Evolutionary conservation across 2,329 filamentous ascomycete genomes (phyloP).

Genomic region (Daldinia eschscholtzii): DNA sequence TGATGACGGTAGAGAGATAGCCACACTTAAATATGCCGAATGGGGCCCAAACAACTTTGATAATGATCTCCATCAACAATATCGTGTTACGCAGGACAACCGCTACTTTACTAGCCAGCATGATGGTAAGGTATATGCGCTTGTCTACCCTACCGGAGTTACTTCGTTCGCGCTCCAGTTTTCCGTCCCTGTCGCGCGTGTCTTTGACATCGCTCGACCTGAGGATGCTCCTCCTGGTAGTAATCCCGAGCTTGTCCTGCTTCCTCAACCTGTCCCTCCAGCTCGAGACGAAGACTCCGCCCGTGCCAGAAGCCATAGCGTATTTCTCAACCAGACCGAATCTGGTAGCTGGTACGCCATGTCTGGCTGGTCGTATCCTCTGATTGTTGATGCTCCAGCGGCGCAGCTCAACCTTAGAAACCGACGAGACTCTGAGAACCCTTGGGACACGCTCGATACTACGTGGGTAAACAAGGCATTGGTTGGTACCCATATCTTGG

Average conservation of each 20-base stretch:
- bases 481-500: constrained; percentile 78
- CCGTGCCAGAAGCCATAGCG: constrained; percentile 70
- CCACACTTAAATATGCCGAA: constrained; percentile 91
- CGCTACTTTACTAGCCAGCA: constrained; percentile 90
- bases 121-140: constrained; percentile 85
- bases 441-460: constrained; percentile 55
- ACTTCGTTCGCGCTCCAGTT: constrained; percentile 77
- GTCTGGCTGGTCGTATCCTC: constrained; percentile 86
- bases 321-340: constrained; percentile 90
- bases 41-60: constrained; percentile 96
- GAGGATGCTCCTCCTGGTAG: constrained; percentile 71
- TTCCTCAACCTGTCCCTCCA: constrained; percentile 85
- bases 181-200: constrained; percentile 82
- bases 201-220: constrained; percentile 88
- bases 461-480: constrained; percentile 71
- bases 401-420: constrained; percentile 61
- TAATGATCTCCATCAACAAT: constrained; percentile 86
- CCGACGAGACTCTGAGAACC: constrained; percentile 61
- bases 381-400: constrained; percentile 76
- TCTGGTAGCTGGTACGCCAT: constrained; percentile 94
- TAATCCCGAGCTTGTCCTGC: constrained; percentile 82
- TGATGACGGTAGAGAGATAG: constrained; percentile 80
- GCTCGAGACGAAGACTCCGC: constrained; percentile 62
- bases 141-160: constrained; percentile 73
- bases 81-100: constrained; percentile 82